Conservation (phyloP, 352 stramenopile genomes). For the Peronospora belbahrii region DNA sequence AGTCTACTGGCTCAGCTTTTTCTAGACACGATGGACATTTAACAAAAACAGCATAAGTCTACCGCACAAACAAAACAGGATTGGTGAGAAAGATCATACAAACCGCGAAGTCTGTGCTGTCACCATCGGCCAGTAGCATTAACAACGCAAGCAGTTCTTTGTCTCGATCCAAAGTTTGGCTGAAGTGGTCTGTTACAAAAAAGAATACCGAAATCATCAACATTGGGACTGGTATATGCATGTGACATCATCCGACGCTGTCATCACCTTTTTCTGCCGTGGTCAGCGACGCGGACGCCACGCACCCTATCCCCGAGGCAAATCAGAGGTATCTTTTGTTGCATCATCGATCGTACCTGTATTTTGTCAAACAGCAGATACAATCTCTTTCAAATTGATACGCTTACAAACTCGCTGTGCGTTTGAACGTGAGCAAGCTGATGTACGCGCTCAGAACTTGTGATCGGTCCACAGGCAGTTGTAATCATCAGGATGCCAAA, state of each 20-base stretch:
- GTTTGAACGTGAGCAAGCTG: background rate
- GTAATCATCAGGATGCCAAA: constrained; percentile 60
- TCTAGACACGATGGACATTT: constrained; percentile 25
- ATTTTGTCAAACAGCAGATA: too few relatives aligned
- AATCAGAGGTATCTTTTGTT: too few relatives aligned
- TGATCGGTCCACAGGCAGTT: constrained; percentile 61
- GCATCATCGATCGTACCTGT: too few relatives aligned
- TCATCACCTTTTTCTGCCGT: constrained; percentile 62
- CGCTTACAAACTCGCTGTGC: background rate
- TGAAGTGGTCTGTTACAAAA: constrained; percentile 48
- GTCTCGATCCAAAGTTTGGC: constrained; percentile 78
- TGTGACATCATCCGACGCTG: background rate
- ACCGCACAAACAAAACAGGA: background rate
- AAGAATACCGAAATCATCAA: background rate
- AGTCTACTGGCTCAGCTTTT: constrained; percentile 71
- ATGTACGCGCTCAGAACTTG: constrained; percentile 23
- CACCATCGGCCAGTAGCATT: constrained; percentile 57
- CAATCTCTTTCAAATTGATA: background rate
- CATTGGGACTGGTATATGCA: background rate
- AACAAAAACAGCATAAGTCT: background rate
- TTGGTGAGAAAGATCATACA: background rate
- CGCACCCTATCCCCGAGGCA: constrained; percentile 36
- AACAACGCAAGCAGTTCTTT: constrained; percentile 66
- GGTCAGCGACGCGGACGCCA: constrained; percentile 75
- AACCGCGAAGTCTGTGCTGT: constrained; percentile 73